phyloP scores from a whole-genome alignment of 2,329 filamentous ascomycete genomes.

The Rhinocladiella similis region DNA sequence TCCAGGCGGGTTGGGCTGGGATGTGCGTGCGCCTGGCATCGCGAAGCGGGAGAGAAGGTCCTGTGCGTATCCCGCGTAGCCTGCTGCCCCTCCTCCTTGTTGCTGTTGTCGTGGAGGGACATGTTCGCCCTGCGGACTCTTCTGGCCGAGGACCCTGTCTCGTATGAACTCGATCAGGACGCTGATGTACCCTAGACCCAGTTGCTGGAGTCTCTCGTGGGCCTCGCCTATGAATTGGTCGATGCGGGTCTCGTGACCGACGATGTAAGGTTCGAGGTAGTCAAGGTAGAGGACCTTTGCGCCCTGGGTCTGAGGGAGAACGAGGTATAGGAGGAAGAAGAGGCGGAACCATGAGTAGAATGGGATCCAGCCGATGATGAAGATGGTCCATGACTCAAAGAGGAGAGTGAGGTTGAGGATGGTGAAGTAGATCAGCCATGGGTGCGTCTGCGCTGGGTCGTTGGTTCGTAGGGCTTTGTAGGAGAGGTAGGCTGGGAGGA shows the following conservation, averaged over 20 bases:
- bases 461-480: slow-evolving; percentile 96
- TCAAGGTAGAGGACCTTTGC: slow-evolving; percentile 81
- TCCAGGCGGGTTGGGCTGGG: slow-evolving; percentile 36
- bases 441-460: slow-evolving; percentile 83
- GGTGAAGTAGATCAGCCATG: slow-evolving; percentile 99
- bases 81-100: slow-evolving; percentile 14
- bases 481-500: slow-evolving; percentile 94
- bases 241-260: slow-evolving; percentile 82
- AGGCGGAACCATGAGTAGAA: slow-evolving; percentile 93
- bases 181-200: slow-evolving; percentile 75
- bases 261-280: slow-evolving; percentile 84
- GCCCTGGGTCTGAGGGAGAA: slow-evolving; percentile 96
- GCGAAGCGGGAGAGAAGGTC: slow-evolving; percentile 82
- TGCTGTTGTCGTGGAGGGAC: slow-evolving; percentile 20
- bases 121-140: slow-evolving; percentile 55
- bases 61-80: slow-evolving; percentile 66
- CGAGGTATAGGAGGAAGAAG: slow-evolving; percentile 85
- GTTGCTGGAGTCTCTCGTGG: slow-evolving; percentile 74
- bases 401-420: slow-evolving; percentile 79
- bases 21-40: slow-evolving; percentile 68
- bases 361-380: slow-evolving; percentile 85
- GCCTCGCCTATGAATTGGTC: slow-evolving; percentile 82
- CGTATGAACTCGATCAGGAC: slow-evolving; percentile 69
- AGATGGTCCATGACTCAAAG: slow-evolving; percentile 83
- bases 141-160: slow-evolving; percentile 76